phyloP scores from a whole-genome alignment of 148 eudicot genomes.

The Rhododendron vialii region DNA sequence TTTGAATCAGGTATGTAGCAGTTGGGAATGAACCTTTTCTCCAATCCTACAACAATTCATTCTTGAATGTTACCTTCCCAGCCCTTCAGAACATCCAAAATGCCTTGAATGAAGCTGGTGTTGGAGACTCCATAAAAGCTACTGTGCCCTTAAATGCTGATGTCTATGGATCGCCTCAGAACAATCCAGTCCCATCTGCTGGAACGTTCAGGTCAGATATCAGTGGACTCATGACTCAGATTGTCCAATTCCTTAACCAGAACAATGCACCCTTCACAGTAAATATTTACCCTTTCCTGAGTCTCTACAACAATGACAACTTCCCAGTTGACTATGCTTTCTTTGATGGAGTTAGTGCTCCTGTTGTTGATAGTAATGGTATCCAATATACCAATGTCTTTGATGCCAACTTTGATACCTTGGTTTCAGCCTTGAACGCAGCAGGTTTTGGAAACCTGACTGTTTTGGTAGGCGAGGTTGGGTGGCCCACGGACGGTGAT shows the following conservation, averaged over 20 bases:
- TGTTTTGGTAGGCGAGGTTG: conserved; percentile 80
- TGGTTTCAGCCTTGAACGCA: conserved; percentile 63
- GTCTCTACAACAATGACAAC: conserved; percentile 56
- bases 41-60: conserved; percentile 58
- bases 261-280: conserved; percentile 82
- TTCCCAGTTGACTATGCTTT: conserved; percentile 87
- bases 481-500: conserved; percentile 98
- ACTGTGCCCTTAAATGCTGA: conserved; percentile 85
- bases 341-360: conserved; percentile 63
- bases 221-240: conserved; percentile 47
- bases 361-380: conserved; percentile 45
- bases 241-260: conserved; percentile 52
- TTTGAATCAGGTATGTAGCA: conserved; percentile 55
- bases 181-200: conserved; percentile 69
- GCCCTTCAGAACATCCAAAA: conserved; percentile 84
- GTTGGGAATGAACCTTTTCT: conserved; percentile 37
- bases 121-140: conserved; percentile 65
- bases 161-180: conserved; percentile 58
- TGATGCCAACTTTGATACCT: conserved; percentile 85
- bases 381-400: conserved; percentile 71
- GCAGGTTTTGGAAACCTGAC: conserved; percentile 34
- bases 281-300: conserved; percentile 85
- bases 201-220: conserved; percentile 74
- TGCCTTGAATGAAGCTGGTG: conserved; percentile 71
- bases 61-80: conserved; percentile 53